Percentiles rank a stretch among this genome's conserved stretches.
Conservation (phyloP, 345 rosid genomes). For the Eucalyptus marginata region DNA sequence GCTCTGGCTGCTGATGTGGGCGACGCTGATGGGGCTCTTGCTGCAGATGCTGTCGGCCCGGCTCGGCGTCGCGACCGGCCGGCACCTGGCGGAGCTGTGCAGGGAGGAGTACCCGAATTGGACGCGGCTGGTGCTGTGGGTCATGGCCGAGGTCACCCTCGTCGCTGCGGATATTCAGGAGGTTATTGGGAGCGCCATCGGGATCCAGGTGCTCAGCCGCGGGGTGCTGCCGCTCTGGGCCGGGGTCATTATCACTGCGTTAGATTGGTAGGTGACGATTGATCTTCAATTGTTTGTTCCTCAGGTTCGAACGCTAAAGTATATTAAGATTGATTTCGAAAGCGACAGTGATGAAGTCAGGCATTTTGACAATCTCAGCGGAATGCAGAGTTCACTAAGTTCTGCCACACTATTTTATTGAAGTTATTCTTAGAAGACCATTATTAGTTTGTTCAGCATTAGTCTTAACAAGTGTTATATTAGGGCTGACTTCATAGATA, state of each 20-base stretch:
- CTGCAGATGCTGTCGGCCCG: slow-evolving; percentile 83
- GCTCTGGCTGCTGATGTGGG: slow-evolving; percentile 87
- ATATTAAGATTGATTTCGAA: neutral
- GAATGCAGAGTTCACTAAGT: neutral
- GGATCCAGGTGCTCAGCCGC: slow-evolving; percentile 78
- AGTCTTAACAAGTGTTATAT: neutral
- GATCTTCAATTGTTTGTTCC: neutral
- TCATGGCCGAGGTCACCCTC: slow-evolving; percentile 88
- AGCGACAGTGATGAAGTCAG: neutral
- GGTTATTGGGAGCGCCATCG: slow-evolving; percentile 93
- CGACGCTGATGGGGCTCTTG: slow-evolving; percentile 72
- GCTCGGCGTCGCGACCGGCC: slow-evolving; percentile 86
- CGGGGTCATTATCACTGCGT: slow-evolving; percentile 80
- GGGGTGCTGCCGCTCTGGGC: slow-evolving; percentile 88
- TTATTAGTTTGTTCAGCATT: neutral
- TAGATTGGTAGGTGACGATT: slow-evolving; percentile 45
- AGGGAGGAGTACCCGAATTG: slow-evolving; percentile 82
- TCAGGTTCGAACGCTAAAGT: neutral
- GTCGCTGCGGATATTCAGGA: slow-evolving; percentile 97
- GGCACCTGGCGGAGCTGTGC: slow-evolving; percentile 84
- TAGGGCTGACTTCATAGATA: neutral
- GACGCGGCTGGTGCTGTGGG: slow-evolving; percentile 75
- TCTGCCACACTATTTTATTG: neutral
- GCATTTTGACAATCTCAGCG: neutral
- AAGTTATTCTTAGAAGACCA: neutral